phyloP scores from a whole-genome alignment of 164 flowering plant species.

The Aristolochia californica region DNA sequence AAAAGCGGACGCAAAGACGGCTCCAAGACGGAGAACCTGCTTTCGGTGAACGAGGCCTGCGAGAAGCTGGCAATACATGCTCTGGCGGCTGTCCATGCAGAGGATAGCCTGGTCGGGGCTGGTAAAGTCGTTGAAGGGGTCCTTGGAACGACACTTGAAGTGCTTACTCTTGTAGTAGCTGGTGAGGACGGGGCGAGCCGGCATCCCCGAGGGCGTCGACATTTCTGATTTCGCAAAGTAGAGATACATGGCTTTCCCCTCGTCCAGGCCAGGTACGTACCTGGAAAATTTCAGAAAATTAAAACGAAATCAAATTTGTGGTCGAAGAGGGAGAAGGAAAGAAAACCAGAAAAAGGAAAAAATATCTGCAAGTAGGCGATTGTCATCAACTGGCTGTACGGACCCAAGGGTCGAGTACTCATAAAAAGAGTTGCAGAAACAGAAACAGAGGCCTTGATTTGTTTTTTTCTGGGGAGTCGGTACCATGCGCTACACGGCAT shows the following conservation, averaged over 20 bases:
- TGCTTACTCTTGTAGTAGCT: conserved; percentile 85
- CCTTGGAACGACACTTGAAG: conserved; percentile 47
- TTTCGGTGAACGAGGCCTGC: conserved; percentile 53
- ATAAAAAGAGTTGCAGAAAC: not conserved
- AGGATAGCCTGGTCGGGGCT: conserved; percentile 64
- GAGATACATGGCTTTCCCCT: conserved; percentile 77
- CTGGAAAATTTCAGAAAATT: conserved; percentile 29
- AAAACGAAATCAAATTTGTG: too few species aligned
- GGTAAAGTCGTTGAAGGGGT: conserved; percentile 54
- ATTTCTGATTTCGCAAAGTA: conserved; percentile 57
- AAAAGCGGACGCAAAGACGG: conserved; percentile 78
- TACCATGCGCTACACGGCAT: conserved; percentile 11
- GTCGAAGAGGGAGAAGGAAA: too few species aligned
- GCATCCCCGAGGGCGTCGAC: conserved; percentile 57
- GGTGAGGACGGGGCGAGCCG: conserved; percentile 69
- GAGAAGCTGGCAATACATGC: conserved; percentile 84
- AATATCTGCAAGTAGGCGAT: too few species aligned
- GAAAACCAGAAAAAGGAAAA: too few species aligned
- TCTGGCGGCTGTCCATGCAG: conserved; percentile 58
- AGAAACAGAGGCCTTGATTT: not conserved
- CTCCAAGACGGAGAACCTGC: conserved; percentile 66
- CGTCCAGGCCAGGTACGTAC: conserved; percentile 56
- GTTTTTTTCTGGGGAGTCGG: too few species aligned
- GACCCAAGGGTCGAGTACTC: too few species aligned
- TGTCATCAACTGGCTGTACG: too few species aligned